A percentile compares a stretch with the other conserved stretches of the same genome.
phyloP scores from a whole-genome alignment of 192 early-diverging fungal species.

The Coemansia biformis region DNA sequence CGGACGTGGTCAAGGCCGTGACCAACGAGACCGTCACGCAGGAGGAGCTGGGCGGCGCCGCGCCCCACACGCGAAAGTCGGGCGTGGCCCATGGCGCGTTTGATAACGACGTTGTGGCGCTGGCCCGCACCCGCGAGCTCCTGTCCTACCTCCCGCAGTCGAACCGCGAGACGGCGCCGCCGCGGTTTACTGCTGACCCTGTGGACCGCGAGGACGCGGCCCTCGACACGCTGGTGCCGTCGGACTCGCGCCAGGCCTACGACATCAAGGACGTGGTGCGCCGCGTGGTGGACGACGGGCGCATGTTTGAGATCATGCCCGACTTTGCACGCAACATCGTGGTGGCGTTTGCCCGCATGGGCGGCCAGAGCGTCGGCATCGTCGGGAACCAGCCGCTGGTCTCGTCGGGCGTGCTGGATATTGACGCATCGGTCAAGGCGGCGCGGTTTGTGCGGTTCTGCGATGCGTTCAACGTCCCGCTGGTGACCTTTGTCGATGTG shows the following conservation, averaged over 20 bases:
- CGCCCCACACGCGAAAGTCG: constrained; percentile 81
- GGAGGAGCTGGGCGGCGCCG: constrained; percentile 90
- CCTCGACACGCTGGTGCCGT: constrained; percentile 83
- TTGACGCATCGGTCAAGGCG: constrained; percentile 91
- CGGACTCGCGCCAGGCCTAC: constrained; percentile 86
- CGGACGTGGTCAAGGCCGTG: constrained; percentile 93
- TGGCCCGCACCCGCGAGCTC: constrained; percentile 74
- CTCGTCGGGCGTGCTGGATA: constrained; percentile 92
- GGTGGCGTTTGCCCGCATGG: constrained; percentile 80
- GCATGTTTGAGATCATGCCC: constrained; percentile 89
- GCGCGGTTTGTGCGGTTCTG: constrained; percentile 94
- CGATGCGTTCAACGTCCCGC: constrained; percentile 93
- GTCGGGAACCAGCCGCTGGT: constrained; percentile 95
- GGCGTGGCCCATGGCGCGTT: constrained; percentile 91
- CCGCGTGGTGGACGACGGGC: constrained; percentile 75
- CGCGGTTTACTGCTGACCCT: constrained; percentile 61
- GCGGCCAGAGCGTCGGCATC: constrained; percentile 78
- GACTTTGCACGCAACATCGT: constrained; percentile 92
- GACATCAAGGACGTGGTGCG: constrained; percentile 86
- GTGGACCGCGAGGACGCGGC: constrained; percentile 64
- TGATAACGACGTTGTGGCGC: constrained; percentile 89
- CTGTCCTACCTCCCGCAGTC: constrained; percentile 83
- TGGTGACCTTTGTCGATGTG: constrained; percentile 92
- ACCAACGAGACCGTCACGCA: constrained; percentile 92
- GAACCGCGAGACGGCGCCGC: constrained; percentile 65